Evolutionary conservation across 169 alveolate genomes (phyloP).

Genomic region (Plasmodium adleri): DNA sequence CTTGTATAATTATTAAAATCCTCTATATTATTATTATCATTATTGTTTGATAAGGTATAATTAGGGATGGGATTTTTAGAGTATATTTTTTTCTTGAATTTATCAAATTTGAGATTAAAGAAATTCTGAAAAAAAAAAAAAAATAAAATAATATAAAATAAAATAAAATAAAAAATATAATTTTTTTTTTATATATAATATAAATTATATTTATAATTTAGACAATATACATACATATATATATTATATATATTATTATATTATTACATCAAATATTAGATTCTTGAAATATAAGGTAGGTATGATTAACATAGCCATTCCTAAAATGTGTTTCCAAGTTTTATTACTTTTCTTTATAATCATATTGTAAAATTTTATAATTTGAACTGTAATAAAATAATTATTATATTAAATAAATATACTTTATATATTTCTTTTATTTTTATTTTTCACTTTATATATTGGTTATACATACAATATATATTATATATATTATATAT

Average conservation of each 20-base stretch:
- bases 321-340: slow-evolving; percentile 29
- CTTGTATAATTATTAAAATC: slow-evolving; percentile 13
- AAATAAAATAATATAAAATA: slow-evolving; percentile 7
- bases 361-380: slow-evolving; percentile 19
- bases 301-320: slow-evolving; percentile 46
- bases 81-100: slow-evolving; percentile 44
- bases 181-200: background rate
- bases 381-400: too few species aligned
- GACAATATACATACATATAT: background rate
- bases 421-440: too few species aligned
- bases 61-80: slow-evolving; percentile 1
- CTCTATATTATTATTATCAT: slow-evolving; percentile 2
- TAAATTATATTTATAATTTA: background rate
- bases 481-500: too few species aligned
- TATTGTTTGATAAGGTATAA: slow-evolving; percentile 9
- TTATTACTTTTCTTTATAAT: slow-evolving; percentile 51
- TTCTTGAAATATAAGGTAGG: slow-evolving; percentile 60
- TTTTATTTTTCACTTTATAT: too few species aligned
- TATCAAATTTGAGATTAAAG: slow-evolving; percentile 43
- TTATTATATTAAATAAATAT: too few species aligned
- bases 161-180: background rate
- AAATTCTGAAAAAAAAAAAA: slow-evolving; percentile 41
- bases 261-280: slow-evolving; percentile 64
- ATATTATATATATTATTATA: background rate
- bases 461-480: too few species aligned